phyloP scores from a whole-genome alignment of 2,329 filamentous ascomycete species.

The Eutypella sp. region DNA sequence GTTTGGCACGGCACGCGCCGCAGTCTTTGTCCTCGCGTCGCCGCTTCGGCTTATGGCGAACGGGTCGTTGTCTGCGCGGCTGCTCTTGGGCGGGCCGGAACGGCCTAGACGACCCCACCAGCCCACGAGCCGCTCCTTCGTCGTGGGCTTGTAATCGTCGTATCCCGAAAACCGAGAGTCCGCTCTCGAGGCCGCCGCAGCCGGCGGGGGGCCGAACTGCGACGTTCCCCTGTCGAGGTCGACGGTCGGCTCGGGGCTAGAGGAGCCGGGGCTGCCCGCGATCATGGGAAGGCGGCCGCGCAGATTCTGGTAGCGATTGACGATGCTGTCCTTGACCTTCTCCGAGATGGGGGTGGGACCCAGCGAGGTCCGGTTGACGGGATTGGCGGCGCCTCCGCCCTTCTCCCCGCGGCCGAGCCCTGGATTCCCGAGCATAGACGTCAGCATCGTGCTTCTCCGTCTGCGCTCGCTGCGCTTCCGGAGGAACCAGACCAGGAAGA shows the following conservation, averaged over 20 bases:
- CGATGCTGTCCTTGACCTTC: conserved; percentile 36
- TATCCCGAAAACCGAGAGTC: no score
- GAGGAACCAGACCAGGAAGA: conserved; percentile 47
- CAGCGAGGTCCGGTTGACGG: conserved; percentile 42
- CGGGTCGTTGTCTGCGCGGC: conserved; percentile 18
- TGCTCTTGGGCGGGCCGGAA: conserved; percentile 22
- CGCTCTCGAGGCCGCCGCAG: conserved; percentile 26
- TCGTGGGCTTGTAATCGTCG: conserved; percentile 16
- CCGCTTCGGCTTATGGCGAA: conserved; percentile 21
- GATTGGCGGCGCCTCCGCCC: conserved; percentile 30
- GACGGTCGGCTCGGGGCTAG: conserved; percentile 34
- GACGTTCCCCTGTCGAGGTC: conserved; percentile 50
- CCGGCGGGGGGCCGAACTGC: conserved; percentile 37
- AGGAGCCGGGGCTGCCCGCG: conserved; percentile 23
- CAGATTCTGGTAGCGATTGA: conserved; percentile 31
- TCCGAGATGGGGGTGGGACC: conserved; percentile 42
- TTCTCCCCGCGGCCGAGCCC: conserved; percentile 16
- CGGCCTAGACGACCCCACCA: conserved; percentile 42
- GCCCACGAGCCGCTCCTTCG: conserved; percentile 36
- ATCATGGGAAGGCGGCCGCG: conserved; percentile 29
- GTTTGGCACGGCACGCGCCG: conserved; percentile 6
- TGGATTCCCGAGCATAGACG: conserved; percentile 37
- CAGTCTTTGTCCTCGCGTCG: conserved; percentile 3
- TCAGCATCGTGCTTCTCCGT: conserved; percentile 44
- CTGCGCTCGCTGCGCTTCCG: conserved; percentile 36